phyloP scores from a whole-genome alignment of 805 yeast species.

The Wickerhamiella qilinensis region DNA sequence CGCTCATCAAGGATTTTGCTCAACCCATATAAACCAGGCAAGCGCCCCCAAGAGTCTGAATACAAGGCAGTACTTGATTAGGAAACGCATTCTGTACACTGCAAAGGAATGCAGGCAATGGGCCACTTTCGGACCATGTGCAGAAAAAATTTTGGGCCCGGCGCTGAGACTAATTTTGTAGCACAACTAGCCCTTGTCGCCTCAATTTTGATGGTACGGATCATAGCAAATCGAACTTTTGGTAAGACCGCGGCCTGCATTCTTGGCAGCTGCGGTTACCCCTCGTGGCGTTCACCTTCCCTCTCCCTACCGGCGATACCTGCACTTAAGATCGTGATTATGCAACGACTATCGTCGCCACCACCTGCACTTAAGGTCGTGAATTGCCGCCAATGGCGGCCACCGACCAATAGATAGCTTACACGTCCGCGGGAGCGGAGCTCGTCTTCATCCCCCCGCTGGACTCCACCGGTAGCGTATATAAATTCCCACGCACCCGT shows the following conservation, averaged over 20 bases:
- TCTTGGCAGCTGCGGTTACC: not conserved
- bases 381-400: conserved; percentile 1
- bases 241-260: not conserved
- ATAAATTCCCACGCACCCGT: too few relatives aligned
- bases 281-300: too few relatives aligned
- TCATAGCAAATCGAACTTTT: too few relatives aligned
- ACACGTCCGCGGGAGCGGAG: too few relatives aligned
- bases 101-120: not conserved
- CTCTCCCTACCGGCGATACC: not conserved
- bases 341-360: not conserved
- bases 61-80: not conserved
- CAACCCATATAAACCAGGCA: too few relatives aligned
- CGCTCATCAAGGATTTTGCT: too few relatives aligned
- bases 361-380: conserved; percentile 4
- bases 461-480: too few relatives aligned
- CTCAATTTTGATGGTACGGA: too few relatives aligned
- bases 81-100: not conserved
- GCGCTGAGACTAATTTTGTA: not conserved
- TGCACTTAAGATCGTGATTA: not conserved
- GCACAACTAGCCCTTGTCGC: too few relatives aligned
- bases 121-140: not conserved
- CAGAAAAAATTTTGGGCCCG: not conserved
- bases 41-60: too few relatives aligned
- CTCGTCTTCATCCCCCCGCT: too few relatives aligned
- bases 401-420: too few relatives aligned